A percentile compares a stretch with the other conserved stretches of the same genome.
These are phyloP conservation scores for Cutaneotrichosporon cavernicola DNA, from an alignment of 1,284 basidiomycete genomes.

Conservation along the genomic window DNA sequence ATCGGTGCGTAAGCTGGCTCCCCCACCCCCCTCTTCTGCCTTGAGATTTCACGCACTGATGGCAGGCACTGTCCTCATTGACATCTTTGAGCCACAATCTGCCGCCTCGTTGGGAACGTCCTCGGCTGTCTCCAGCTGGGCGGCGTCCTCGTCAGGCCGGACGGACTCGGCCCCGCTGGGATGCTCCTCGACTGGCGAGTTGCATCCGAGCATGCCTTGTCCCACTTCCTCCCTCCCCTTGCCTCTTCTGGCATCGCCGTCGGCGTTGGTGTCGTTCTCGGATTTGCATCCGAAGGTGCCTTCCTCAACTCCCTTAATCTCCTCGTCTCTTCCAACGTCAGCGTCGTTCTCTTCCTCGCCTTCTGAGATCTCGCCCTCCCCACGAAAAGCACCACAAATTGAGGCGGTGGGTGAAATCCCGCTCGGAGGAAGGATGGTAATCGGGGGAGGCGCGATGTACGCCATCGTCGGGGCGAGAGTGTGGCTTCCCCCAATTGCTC, in stretches of 20 bases:
- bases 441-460: slow-evolving; percentile 47
- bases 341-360: too few relatives aligned
- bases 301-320: too few relatives aligned
- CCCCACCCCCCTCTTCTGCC: background rate
- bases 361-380: background rate
- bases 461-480: slow-evolving; percentile 42
- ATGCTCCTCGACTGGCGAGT: background rate
- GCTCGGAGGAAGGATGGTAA: background rate
- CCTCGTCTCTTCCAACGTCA: too few relatives aligned
- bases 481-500: slow-evolving; percentile 31
- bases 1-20: background rate
- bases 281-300: too few relatives aligned
- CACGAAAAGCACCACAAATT: background rate
- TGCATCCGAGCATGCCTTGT: background rate
- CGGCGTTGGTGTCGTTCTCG: background rate
- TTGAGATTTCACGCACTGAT: background rate
- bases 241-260: background rate
- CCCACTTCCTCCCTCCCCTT: slow-evolving; percentile 1
- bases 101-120: background rate
- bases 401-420: background rate
- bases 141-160: too few relatives aligned
- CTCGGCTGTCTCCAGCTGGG: background rate
- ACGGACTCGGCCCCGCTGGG: background rate
- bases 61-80: slow-evolving; percentile 13
- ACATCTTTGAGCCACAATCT: slow-evolving; percentile 11